Evolutionary conservation across 2,329 filamentous ascomycete species (phyloP).

Genomic region (Claviceps maximensis): DNA sequence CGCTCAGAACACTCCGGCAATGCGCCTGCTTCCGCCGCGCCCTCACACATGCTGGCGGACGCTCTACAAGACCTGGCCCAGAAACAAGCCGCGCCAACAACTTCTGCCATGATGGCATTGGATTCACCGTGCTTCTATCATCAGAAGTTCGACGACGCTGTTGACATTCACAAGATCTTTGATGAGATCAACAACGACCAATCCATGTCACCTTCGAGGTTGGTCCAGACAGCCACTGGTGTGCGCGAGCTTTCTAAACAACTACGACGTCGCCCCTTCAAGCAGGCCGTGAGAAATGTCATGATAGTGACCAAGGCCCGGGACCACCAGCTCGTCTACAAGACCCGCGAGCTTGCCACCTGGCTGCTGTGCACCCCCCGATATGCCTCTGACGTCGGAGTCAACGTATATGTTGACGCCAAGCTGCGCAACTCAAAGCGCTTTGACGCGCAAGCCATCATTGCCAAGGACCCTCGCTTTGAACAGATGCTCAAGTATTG

Average conservation of each 20-base stretch:
- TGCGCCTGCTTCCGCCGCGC: constrained; percentile 30
- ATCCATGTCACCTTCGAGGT: constrained; percentile 80
- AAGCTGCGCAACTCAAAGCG: constrained; percentile 81
- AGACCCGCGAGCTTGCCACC: constrained; percentile 75
- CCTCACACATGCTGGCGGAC: constrained; percentile 51
- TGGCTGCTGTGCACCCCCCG: constrained; percentile 84
- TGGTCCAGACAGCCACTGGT: constrained; percentile 89
- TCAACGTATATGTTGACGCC: constrained; percentile 96
- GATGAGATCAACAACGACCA: constrained; percentile 88
- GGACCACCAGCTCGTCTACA: constrained; percentile 80
- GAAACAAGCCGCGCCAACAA: constrained; percentile 21
- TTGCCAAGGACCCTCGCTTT: constrained; percentile 64
- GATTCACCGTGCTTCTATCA: constrained; percentile 97
- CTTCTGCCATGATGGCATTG: constrained; percentile 36
- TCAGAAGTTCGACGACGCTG: constrained; percentile 88
- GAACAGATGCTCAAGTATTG: constrained; percentile 83
- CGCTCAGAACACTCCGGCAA: constrained; percentile 30
- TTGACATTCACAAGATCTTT: constrained; percentile 87
- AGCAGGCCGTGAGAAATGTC: constrained; percentile 78
- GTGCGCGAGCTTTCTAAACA: constrained; percentile 95
- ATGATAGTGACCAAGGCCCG: constrained; percentile 99
- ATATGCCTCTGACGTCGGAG: constrained; percentile 78
- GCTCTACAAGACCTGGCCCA: constrained; percentile 41
- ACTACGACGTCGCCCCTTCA: constrained; percentile 81
- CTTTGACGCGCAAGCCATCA: constrained; percentile 63